Base-by-base conservation (phyloP, 495 filamentous ascomycete genomes). In the Penicillium desertorum region DNA sequence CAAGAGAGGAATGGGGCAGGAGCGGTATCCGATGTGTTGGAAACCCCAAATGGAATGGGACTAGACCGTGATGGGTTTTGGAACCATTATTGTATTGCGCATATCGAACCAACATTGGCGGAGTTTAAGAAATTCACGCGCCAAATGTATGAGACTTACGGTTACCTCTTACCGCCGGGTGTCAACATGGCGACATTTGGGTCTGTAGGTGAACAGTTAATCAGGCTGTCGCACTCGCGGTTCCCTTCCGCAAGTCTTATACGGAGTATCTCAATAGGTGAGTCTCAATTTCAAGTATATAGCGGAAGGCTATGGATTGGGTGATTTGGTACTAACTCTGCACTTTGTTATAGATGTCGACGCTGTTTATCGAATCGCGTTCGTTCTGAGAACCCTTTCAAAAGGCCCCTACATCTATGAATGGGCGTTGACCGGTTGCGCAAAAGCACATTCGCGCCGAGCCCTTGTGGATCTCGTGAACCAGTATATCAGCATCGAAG, bases 381-480 rank as follows among this genome's bases (percentile, higher is more conserved):
- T 57, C 12, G 22, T 56, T 45, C 36, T 66, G 25, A 32, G 29
- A 20, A 3, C 22, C 3, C 19, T 20, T 9, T 36, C 57, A 20
- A 32, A 17, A 17, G 51, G 14, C 54, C 20, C 0, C 0, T 2
- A 1, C 0, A 17, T 73, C 17, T n/a, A 17, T 1, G 57, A 60
- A 58, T 77, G 72, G 72, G 20, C 65, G 9, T 14, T 58, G 6
- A 41, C 53, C 0, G 30, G 71, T 1, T 66, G 67, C 55, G 66
- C 66, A 10, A 53, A 51, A n/a, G 74, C 72, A n/a, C 58, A 62
- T 10, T 65, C 65, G 8, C 37, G 47, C 6, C 53, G 53, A 23
- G 53, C 53, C 9, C 7, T 55, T 14, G 43, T 47, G 10, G 0
- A 19, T 2, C 4, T 47, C 9, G 53, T 55, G 20, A 20, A 11